phyloP scores from a whole-genome alignment of 371 early-diverging fungal genomes.

The Mortierella sp. region DNA sequence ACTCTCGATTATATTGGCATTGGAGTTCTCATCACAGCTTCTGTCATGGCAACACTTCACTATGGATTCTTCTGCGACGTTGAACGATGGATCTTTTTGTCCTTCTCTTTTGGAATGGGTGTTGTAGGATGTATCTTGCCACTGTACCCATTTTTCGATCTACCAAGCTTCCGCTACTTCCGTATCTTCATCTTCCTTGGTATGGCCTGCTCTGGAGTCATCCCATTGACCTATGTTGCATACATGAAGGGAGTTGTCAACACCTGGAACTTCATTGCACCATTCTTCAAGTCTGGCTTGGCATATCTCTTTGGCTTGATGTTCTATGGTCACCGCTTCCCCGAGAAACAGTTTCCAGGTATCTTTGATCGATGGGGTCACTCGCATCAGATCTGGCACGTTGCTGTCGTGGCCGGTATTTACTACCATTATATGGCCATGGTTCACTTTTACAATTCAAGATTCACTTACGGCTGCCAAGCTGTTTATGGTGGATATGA shows the following conservation, averaged over 20 bases:
- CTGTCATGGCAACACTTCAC: slow-evolving; percentile 69
- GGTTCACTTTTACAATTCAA: slow-evolving; percentile 63
- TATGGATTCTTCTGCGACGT: slow-evolving; percentile 76
- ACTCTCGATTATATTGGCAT: slow-evolving; percentile 81
- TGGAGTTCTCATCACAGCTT: slow-evolving; percentile 75
- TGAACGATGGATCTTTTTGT: slow-evolving; percentile 62
- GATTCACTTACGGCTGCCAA: slow-evolving; percentile 64
- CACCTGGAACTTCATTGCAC: slow-evolving; percentile 63
- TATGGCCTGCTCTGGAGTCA: slow-evolving; percentile 71
- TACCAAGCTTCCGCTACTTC: slow-evolving; percentile 60
- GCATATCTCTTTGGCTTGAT: slow-evolving; percentile 71
- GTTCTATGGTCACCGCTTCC: slow-evolving; percentile 79
- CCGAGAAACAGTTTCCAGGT: slow-evolving; percentile 82
- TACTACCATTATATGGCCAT: slow-evolving; percentile 76
- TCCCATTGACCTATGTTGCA: slow-evolving; percentile 70
- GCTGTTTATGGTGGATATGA: slow-evolving; percentile 52
- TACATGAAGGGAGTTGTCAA: slow-evolving; percentile 59
- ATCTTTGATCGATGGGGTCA: slow-evolving; percentile 79
- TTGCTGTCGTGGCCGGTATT: slow-evolving; percentile 78
- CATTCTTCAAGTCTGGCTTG: slow-evolving; percentile 62
- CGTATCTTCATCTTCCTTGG: slow-evolving; percentile 73
- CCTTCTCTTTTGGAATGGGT: slow-evolving; percentile 69
- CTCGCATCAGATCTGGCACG: slow-evolving; percentile 87
- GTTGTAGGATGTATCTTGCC: slow-evolving; percentile 70
- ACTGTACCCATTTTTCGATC: slow-evolving; percentile 68